Conservation (phyloP, 2,329 filamentous ascomycete species). For the Rugonectria rugulosa region DNA sequence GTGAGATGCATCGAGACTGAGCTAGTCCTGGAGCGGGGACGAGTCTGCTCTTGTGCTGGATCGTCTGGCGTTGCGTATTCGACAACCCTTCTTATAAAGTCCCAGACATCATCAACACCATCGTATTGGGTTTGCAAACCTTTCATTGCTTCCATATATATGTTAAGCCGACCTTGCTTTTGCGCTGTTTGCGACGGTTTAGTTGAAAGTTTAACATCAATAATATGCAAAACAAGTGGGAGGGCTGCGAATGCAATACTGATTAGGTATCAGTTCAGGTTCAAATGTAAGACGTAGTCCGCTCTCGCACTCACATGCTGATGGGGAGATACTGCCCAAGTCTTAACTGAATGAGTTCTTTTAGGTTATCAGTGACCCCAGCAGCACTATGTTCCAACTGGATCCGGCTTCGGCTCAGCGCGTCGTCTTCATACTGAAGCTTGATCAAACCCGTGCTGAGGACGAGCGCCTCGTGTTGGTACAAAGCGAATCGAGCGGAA, state of each 20-base stretch:
- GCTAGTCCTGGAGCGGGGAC: neutral
- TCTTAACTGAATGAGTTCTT: constrained; percentile 22
- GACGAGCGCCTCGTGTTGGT: constrained; percentile 21
- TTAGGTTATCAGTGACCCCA: constrained; percentile 19
- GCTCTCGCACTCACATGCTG: constrained; percentile 19
- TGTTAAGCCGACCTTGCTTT: constrained; percentile 21
- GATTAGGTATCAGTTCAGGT: neutral
- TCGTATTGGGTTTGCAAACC: constrained; percentile 20
- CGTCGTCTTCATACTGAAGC: neutral
- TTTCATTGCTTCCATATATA: constrained; percentile 22
- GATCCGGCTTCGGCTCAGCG: neutral
- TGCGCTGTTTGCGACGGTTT: constrained; percentile 21
- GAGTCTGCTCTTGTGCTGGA: neutral
- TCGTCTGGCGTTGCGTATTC: constrained; percentile 11
- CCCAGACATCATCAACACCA: constrained; percentile 24
- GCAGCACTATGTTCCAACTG: constrained; percentile 14
- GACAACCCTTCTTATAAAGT: constrained; percentile 15
- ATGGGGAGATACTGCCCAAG: constrained; percentile 21
- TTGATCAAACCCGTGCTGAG: constrained; percentile 3
- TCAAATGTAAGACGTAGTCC: neutral
- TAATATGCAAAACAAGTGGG: constrained; percentile 21
- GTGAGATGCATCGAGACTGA: neutral
- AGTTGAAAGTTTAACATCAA: constrained; percentile 23
- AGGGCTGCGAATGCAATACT: constrained; percentile 24
- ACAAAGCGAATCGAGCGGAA: constrained; percentile 21